These are phyloP conservation scores for Neoboletus magnificus DNA, from an alignment of 768 basidiomycete species.

Conservation along the genomic window DNA sequence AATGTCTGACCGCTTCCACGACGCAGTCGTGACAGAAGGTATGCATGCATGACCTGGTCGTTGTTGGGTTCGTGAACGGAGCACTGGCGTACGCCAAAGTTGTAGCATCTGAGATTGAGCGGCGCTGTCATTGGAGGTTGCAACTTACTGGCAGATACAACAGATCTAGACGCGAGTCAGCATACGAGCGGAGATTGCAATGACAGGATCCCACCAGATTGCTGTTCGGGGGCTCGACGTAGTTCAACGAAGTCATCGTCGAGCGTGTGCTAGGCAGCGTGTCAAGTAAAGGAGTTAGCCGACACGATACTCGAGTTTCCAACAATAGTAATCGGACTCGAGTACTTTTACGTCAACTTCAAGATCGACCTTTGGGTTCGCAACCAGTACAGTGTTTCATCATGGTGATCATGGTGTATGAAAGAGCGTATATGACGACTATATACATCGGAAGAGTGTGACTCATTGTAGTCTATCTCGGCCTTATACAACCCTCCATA, in stretches of 20 bases:
- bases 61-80: constrained; percentile 75
- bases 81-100: constrained; percentile 35
- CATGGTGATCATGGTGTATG: not conserved
- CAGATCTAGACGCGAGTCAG: constrained; percentile 51
- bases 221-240: constrained; percentile 58
- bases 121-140: not conserved
- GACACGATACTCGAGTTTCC: not conserved
- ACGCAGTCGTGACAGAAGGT: constrained; percentile 89
- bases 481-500: not conserved
- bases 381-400: not conserved
- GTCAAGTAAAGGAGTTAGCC: not conserved
- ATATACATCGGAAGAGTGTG: not conserved
- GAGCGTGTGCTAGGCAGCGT: constrained; percentile 4
- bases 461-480: not conserved
- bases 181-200: not conserved
- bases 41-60: constrained; percentile 72
- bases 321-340: constrained; percentile 14
- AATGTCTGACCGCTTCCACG: constrained; percentile 59
- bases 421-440: not conserved
- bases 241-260: constrained; percentile 40
- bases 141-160: constrained; percentile 66
- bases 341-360: constrained; percentile 18
- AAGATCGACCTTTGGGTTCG: not conserved
- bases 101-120: constrained; percentile 8
- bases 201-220: constrained; percentile 54